Percentiles rank a stretch among this genome's conserved stretches.
Conservation (phyloP, 305 asterid genomes). For the Caryopteris hybrid region DNA sequence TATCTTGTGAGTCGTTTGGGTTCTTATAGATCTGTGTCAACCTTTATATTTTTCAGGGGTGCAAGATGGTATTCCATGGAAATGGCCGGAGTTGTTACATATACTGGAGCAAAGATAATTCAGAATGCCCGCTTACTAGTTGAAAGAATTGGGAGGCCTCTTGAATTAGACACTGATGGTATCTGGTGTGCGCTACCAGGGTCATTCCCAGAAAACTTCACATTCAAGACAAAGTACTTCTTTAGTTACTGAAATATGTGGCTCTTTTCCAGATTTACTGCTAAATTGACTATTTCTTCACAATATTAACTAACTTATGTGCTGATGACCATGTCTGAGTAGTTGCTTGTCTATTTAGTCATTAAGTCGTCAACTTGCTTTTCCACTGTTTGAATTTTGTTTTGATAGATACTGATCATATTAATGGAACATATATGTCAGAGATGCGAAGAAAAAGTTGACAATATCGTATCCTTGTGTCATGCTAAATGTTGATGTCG, state of each 20-base stretch:
- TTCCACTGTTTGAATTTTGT: slow-evolving; percentile 22
- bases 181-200: slow-evolving; percentile 96
- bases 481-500: slow-evolving; percentile 99
- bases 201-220: slow-evolving; percentile 96
- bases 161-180: slow-evolving; percentile 98
- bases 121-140: slow-evolving; percentile 98
- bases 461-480: slow-evolving; percentile 98
- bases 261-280: slow-evolving; percentile 2
- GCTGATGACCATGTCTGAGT: slow-evolving; percentile 9
- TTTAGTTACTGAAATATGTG: slow-evolving; percentile 15
- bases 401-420: slow-evolving; percentile 24
- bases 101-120: slow-evolving; percentile 96
- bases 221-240: slow-evolving; percentile 78
- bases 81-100: slow-evolving; percentile 99
- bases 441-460: slow-evolving; percentile 81
- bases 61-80: slow-evolving; percentile 99
- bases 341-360: slow-evolving; percentile 15
- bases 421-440: slow-evolving; percentile 36
- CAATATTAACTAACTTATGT: slow-evolving; percentile 10
- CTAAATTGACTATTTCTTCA: slow-evolving; percentile 12
- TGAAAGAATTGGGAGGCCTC: slow-evolving; percentile 97
- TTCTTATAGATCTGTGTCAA: slow-evolving; percentile 11
- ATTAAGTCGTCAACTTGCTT: slow-evolving; percentile 15
- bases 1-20: slow-evolving; percentile 9
- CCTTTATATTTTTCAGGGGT: slow-evolving; percentile 52